Percentiles rank a stretch among this genome's conserved stretches.
Conservation (phyloP, 139 green algal species). For the Chlorella ohadii region DNA sequence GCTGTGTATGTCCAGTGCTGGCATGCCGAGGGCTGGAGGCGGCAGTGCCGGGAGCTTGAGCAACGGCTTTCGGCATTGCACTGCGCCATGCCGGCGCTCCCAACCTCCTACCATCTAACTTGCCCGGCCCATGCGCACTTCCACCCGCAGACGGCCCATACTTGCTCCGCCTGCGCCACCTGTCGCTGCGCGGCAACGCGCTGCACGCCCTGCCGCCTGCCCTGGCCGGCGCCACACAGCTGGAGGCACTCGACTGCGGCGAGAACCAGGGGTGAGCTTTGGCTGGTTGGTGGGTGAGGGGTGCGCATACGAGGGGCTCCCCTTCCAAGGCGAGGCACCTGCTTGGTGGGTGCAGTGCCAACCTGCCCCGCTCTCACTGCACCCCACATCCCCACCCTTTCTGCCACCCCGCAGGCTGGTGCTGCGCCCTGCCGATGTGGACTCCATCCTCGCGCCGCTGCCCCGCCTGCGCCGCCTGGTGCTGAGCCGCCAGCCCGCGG, state of each 20-base stretch:
- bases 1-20: too few species aligned
- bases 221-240: neutral
- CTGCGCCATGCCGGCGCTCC: too few species aligned
- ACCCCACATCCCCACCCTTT: too few species aligned
- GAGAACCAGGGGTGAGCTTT: conserved; percentile 17
- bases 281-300: neutral
- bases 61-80: too few species aligned
- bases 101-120: too few species aligned
- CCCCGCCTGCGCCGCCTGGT: conserved; percentile 1
- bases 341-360: too few species aligned
- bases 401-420: conserved; percentile 4
- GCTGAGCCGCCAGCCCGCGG: neutral
- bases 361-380: neutral
- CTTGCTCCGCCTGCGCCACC: neutral
- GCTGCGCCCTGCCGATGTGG: conserved; percentile 1
- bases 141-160: neutral
- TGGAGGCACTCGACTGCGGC: conserved; percentile 8
- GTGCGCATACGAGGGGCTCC: too few species aligned
- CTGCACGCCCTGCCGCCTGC: conserved; percentile 22
- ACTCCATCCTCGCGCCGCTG: conserved; percentile 6
- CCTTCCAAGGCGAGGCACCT: too few species aligned
- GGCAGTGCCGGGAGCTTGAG: too few species aligned
- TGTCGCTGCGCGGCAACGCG: conserved; percentile 20
- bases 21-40: too few species aligned
- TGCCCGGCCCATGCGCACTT: too few species aligned